Evolutionary conservation across 1,284 basidiomycete species (phyloP).

Genomic region (Ceratobasidium sp.): DNA sequence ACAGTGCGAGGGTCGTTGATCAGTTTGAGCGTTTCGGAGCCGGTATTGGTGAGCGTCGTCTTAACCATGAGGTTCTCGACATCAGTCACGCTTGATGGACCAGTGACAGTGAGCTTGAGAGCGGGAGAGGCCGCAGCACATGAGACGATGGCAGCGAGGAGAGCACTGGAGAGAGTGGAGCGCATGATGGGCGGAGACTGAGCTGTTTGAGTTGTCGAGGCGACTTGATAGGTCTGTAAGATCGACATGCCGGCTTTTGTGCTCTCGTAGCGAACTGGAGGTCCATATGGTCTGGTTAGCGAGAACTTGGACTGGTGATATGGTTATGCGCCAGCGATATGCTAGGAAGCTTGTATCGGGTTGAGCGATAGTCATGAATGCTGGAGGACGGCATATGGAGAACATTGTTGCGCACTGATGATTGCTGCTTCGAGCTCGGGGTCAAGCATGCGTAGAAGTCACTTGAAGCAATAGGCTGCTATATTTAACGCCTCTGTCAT

Average conservation of each 20-base stretch:
- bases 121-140: slow-evolving; percentile 9
- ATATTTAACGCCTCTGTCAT: neutral
- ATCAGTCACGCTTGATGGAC: slow-evolving; percentile 49
- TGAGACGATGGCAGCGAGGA: slow-evolving; percentile 1
- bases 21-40: slow-evolving; percentile 47
- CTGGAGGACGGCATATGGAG: neutral
- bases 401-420: neutral
- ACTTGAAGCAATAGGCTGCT: neutral
- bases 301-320: neutral
- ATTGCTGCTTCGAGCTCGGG: neutral
- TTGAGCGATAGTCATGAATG: neutral
- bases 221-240: neutral
- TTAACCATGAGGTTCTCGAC: slow-evolving; percentile 31
- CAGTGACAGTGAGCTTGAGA: slow-evolving; percentile 43
- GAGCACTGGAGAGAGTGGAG: slow-evolving; percentile 3
- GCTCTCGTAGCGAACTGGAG: neutral
- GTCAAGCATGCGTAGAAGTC: neutral
- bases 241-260: neutral
- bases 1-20: slow-evolving; percentile 34
- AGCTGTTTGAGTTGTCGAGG: neutral
- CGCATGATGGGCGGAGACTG: slow-evolving; percentile 1
- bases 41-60: slow-evolving; percentile 32
- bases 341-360: neutral
- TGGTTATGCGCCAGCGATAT: neutral
- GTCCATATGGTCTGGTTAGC: neutral